Evolutionary conservation across 176 grass and related monocot genomes (phyloP).

Genomic region (Oryza meyeriana): DNA sequence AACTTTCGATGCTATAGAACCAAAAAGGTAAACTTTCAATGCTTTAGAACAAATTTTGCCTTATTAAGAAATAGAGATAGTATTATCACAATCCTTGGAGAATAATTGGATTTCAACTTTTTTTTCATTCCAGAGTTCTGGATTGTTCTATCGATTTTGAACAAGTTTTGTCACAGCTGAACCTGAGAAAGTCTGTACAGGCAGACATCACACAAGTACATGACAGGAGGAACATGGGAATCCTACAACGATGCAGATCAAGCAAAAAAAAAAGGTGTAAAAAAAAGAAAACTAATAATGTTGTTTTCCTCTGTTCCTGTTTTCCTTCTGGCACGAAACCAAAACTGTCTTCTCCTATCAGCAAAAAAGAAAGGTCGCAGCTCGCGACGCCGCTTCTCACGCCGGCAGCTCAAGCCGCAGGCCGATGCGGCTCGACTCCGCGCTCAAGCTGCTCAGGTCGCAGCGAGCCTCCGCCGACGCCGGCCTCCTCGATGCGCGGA

Average conservation of each 20-base stretch:
- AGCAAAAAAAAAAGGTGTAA: not conserved
- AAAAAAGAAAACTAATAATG: not conserved
- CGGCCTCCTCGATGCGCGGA: not conserved
- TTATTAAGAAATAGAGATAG: too few species aligned
- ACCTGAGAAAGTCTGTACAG: conserved; percentile 1
- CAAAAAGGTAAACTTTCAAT: too few species aligned
- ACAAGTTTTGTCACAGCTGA: not conserved
- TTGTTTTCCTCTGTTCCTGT: not conserved
- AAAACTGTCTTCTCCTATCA: conserved; percentile 15
- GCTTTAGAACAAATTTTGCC: too few species aligned
- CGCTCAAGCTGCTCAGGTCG: conserved; percentile 5
- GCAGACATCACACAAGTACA: conserved; percentile 9
- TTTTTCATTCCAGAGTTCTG: not conserved
- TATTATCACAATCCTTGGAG: too few species aligned
- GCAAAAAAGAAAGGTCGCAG: not conserved
- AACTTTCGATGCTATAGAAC: too few species aligned
- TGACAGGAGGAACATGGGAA: not conserved
- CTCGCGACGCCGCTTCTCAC: not conserved
- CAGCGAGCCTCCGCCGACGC: not conserved
- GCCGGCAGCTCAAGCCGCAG: conserved; percentile 34
- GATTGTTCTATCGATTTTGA: conserved; percentile 8
- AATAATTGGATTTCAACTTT: not conserved
- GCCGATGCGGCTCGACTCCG: not conserved
- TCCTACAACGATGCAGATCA: not conserved
- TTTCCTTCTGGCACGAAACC: conserved; percentile 3